Percentiles rank a stretch among this genome's conserved stretches.
Evolutionary conservation across 257 asterid species (phyloP).

Genomic region (Rhazya stricta): DNA sequence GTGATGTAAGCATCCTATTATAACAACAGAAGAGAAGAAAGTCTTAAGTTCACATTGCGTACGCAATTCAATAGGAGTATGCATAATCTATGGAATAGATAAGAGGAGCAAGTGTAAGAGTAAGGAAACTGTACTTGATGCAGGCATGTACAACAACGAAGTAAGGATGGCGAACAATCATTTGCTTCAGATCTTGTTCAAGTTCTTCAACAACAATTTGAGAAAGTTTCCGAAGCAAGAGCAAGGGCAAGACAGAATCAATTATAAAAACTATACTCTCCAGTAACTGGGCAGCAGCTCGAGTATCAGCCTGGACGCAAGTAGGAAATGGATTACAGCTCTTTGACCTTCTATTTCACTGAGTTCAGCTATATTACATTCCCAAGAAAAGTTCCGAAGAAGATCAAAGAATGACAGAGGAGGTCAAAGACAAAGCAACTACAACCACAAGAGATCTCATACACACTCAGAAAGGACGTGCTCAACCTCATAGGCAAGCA

Average conservation of each 20-base stretch:
- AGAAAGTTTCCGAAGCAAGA: slow-evolving; percentile 84
- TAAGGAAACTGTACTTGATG: slow-evolving; percentile 56
- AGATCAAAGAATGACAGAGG: background rate
- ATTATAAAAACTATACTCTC: slow-evolving; percentile 92
- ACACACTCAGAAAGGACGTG: background rate
- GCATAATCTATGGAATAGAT: background rate
- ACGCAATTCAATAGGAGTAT: slow-evolving; percentile 3
- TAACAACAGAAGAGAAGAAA: background rate
- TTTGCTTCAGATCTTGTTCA: slow-evolving; percentile 93
- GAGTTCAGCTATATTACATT: background rate
- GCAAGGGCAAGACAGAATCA: slow-evolving; percentile 82
- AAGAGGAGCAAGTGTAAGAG: background rate
- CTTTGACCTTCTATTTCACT: background rate
- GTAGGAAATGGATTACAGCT: slow-evolving; percentile 8
- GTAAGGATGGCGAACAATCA: slow-evolving; percentile 98
- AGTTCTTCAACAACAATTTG: slow-evolving; percentile 72
- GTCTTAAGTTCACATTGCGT: background rate
- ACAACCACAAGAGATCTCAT: background rate
- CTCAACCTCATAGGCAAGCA: background rate
- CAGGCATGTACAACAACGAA: slow-evolving; percentile 96
- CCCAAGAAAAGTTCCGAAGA: background rate
- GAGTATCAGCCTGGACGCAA: slow-evolving; percentile 70
- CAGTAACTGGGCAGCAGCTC: slow-evolving; percentile 79
- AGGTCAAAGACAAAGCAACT: background rate
- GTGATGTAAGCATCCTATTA: background rate